Evolutionary conservation across 2,329 filamentous ascomycete genomes (phyloP), one percentile per base, ranked within the genome.

Genomic region (Pseudopithomyces chartarum): DNA sequence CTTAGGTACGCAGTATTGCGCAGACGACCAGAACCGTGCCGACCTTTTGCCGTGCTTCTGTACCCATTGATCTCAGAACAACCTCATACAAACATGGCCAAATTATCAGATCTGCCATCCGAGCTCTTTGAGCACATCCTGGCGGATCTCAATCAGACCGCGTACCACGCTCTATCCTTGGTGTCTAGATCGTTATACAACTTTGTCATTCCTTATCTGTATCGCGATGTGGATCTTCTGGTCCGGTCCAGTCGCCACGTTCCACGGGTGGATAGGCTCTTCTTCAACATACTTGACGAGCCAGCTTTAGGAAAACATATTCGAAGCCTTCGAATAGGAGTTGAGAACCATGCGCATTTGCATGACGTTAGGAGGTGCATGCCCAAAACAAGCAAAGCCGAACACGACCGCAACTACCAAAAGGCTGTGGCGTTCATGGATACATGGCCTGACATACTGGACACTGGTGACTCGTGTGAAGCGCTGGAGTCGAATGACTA

Each of bases 261-360:
- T n/a, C 67, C 67, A 15, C 64, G 63, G 19, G 66, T 71, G 38
- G 67, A 71, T 42, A 46, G 43, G 13, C 66, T 71, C 40, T 69
- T 66, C 54, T 58, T 68, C 29, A 65, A 61, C 26, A 57, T 71
- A 17, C 52, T 67, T 10, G 50, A 58, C 20, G 55, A 67, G 15
- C 22, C 32, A 17, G 58, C 56, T 17, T 58, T 60, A 13, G 66
- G 65, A 17, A 52, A 51, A 17, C 59, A 62, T 17, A 62, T 71
- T 12, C 55, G 64, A 40, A 60, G 59, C 6, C 56, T 73, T 20
- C 59, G 60, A 22, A 20, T 71, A 11, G 67, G 69, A 1, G 54
- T 64, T 4, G 61, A 58, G 3, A 52, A 64, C 11, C 45, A 49
- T n/a, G 46, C 58, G 6, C 57, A 47, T 7, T 46, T 62, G 2